These are phyloP conservation scores for Mortierella sp. DNA, from an alignment of 371 early-diverging fungal species.

Conservation along the genomic window DNA sequence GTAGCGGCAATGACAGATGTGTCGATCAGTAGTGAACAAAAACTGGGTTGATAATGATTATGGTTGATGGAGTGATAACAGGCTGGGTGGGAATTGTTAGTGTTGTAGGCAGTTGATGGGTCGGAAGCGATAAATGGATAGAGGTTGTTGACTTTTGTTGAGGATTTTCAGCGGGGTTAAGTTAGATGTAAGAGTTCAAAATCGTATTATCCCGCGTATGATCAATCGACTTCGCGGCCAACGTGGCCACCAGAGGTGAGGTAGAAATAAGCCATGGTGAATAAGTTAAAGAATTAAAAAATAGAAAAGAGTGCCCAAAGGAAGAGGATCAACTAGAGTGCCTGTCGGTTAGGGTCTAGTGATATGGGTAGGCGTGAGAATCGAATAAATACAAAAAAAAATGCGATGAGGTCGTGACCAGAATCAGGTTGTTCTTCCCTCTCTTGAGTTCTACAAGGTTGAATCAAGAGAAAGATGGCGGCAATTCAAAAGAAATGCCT, in stretches of 20 bases:
- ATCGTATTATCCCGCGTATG: constrained; percentile 25
- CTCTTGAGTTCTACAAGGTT: not conserved
- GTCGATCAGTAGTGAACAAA: no score
- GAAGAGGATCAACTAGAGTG: constrained; percentile 14
- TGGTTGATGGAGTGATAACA: no score
- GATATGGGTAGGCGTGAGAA: not conserved
- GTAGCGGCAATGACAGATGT: not conserved
- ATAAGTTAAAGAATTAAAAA: constrained; percentile 11
- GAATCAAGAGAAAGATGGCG: not conserved
- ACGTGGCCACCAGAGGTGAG: constrained; percentile 56
- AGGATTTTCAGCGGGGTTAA: not conserved
- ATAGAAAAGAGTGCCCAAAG: not conserved
- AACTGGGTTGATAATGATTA: no score
- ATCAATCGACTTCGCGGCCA: constrained; percentile 55
- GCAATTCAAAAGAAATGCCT: not conserved
- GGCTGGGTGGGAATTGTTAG: not conserved
- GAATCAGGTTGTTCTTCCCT: not conserved
- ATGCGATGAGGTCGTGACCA: not conserved
- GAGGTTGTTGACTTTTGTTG: not conserved
- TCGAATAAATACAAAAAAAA: not conserved
- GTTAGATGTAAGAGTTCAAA: constrained; percentile 2
- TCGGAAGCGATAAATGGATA: no score
- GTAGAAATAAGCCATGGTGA: constrained; percentile 54
- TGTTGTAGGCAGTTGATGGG: not conserved
- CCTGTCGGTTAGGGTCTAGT: constrained; percentile 50